Conservation (phyloP, 106 monocot genomes). For the Cymbidium sinense region DNA sequence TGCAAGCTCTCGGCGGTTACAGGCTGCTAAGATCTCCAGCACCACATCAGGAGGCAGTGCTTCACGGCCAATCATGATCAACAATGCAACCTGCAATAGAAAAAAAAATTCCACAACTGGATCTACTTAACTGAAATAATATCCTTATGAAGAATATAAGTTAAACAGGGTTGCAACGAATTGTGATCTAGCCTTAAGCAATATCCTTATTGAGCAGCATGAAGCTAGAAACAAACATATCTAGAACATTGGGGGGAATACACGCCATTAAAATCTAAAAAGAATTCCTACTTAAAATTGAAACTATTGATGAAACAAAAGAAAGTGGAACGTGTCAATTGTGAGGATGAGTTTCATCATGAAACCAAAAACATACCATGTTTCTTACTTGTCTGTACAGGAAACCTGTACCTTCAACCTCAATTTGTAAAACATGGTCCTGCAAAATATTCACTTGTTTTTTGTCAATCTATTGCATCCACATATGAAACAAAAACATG, state of each 20-base stretch:
- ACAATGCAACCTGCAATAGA: constrained; percentile 50
- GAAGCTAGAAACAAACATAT: neutral
- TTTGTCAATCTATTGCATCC: neutral
- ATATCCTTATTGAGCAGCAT: neutral
- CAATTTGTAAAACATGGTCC: constrained; percentile 60
- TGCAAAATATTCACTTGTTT: constrained; percentile 13
- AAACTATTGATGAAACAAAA: neutral
- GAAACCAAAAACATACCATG: constrained; percentile 48
- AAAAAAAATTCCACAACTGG: neutral
- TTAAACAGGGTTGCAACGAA: neutral
- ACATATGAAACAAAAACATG: neutral
- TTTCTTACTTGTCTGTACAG: constrained; percentile 83
- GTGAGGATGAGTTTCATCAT: neutral
- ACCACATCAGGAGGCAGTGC: constrained; percentile 59
- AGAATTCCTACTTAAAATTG: neutral
- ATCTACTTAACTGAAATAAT: neutral
- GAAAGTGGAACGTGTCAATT: neutral
- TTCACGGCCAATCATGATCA: constrained; percentile 71
- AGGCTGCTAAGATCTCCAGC: constrained; percentile 46
- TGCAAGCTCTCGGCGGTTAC: constrained; percentile 67
- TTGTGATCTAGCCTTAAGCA: neutral
- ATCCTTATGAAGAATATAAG: neutral
- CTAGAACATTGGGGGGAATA: neutral
- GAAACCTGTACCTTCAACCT: constrained; percentile 83
- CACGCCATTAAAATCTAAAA: neutral